These are phyloP conservation scores for Tephrocybe sp. DNA, from an alignment of 768 basidiomycete species.

Conservation along the genomic window DNA sequence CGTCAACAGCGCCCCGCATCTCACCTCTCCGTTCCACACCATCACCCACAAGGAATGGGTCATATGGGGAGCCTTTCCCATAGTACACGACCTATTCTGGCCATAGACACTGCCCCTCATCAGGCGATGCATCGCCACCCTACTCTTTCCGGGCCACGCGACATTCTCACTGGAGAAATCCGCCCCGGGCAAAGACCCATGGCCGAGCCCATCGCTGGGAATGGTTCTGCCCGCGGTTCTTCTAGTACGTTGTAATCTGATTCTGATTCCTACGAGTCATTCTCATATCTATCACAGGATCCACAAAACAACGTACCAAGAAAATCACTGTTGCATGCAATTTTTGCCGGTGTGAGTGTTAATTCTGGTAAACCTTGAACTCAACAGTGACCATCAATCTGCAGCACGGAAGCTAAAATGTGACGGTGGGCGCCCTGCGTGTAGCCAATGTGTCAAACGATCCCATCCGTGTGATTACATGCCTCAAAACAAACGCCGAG, in stretches of 20 bases:
- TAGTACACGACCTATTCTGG: conserved; percentile 53
- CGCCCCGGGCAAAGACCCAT: conserved; percentile 42
- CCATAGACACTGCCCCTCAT: conserved; percentile 60
- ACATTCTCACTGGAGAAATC: conserved; percentile 43
- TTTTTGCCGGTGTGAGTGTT: conserved; percentile 79
- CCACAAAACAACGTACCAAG: conserved; percentile 68
- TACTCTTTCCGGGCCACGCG: conserved; percentile 43
- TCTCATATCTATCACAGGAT: conserved; percentile 34
- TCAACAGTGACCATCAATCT: conserved; percentile 17
- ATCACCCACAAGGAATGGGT: conserved; percentile 29
- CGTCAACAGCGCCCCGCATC: conserved; percentile 46
- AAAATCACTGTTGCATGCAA: conserved; percentile 90
- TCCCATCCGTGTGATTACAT: conserved; percentile 78
- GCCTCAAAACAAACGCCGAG: conserved; percentile 73
- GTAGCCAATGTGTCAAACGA: conserved; percentile 78
- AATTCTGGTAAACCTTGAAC: conserved; percentile 10
- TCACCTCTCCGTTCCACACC: conserved; percentile 45
- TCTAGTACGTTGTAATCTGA: conserved; percentile 36
- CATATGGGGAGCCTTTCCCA: conserved; percentile 47
- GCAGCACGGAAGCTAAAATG: conserved; percentile 86
- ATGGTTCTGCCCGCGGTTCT: conserved; percentile 31
- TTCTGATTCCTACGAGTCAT: conserved; percentile 20
- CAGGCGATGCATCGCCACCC: conserved; percentile 42
- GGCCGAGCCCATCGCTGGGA: conserved; percentile 37
- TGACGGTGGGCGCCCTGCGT: conserved; percentile 81